Conservation (phyloP, 768 basidiomycete genomes). For the Lepiota venenata region DNA sequence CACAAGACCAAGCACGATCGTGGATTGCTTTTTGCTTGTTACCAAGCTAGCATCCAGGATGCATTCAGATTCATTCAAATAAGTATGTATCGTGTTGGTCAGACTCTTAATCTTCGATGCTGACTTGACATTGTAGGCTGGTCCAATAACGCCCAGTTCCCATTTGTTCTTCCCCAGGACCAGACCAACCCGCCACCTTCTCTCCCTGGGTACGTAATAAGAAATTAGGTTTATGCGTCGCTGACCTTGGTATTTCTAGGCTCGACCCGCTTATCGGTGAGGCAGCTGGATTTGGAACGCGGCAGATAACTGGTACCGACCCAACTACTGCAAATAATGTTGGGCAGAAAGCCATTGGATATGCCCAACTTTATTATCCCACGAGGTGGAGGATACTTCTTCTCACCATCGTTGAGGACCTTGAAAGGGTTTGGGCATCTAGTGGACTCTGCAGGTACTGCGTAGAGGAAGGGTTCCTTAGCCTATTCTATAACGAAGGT, state of each 20-base stretch:
- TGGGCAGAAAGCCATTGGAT: slow-evolving; percentile 20
- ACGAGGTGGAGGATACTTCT: slow-evolving; percentile 53
- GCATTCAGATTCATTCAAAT: slow-evolving; percentile 42
- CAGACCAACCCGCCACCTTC: background rate
- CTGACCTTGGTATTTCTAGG: slow-evolving; percentile 27
- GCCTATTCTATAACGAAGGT: no score
- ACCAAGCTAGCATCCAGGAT: slow-evolving; percentile 36
- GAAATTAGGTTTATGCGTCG: slow-evolving; percentile 3
- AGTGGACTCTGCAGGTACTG: no score
- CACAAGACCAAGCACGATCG: slow-evolving; percentile 43
- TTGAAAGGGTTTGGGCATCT: slow-evolving; percentile 26
- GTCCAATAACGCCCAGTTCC: slow-evolving; percentile 36
- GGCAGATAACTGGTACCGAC: slow-evolving; percentile 27
- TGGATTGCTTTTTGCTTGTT: slow-evolving; percentile 42
- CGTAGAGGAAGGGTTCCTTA: no score
- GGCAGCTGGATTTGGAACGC: slow-evolving; percentile 7
- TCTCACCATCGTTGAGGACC: slow-evolving; percentile 44
- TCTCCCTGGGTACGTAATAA: slow-evolving; percentile 20
- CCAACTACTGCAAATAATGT: slow-evolving; percentile 24
- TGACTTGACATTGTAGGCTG: slow-evolving; percentile 24
- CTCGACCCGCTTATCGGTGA: slow-evolving; percentile 48
- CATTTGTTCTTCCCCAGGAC: slow-evolving; percentile 14
- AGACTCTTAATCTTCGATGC: background rate
- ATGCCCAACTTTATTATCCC: slow-evolving; percentile 39
- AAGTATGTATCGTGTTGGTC: slow-evolving; percentile 20